Base-by-base conservation (phyloP, 306 rosid species). In the Pyrus communis region DNA sequence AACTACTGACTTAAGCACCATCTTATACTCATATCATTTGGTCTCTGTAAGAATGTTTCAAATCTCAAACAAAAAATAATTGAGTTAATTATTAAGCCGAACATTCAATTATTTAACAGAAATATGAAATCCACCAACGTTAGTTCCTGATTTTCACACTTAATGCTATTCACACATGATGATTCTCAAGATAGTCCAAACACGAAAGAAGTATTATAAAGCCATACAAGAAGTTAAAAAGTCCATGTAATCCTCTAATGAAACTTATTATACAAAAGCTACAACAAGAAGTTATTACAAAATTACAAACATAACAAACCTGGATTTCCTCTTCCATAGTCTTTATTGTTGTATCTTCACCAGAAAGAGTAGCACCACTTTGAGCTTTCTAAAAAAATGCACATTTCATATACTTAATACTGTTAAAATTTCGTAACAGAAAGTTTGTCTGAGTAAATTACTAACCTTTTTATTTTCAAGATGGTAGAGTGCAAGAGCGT, bases 401-500 rank as follows among this genome's bases (percentile, higher is more conserved):
- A 55, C 35, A 82, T 77, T 57, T 78, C 69, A 81, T 21, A 67
- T 57, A 30, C 51, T 92, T 77, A 81, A 82, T 28, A 69, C 55
- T n/a, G 64, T 66, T 46, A 19, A 21, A 71, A 75, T 18, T 78
- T 60, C 45, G 17, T 77, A 71, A 69, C 69, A 70, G 68, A 67
- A 43, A 82, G 74, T n/a, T 1, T 40, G 66, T 66, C 80, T 63
- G 70, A 57, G 70, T 19, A 69, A 64, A 75, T 67, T 66, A 84
- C 80, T 67, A 72, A 92, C 98, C 96, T 90, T 49, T 49, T 49
- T 82, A 79, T 86, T 83, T 72, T 83, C 90, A 78, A 92, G 85
- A 87, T 87, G 89, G 80, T 59, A 77, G 59, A 83, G 63, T 52
- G 88, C 83, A 78, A 67, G 73, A 74, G 73, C 73, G 80, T 84